phyloP scores from a whole-genome alignment of 257 asterid genomes.

The Pogostemon cablin region DNA sequence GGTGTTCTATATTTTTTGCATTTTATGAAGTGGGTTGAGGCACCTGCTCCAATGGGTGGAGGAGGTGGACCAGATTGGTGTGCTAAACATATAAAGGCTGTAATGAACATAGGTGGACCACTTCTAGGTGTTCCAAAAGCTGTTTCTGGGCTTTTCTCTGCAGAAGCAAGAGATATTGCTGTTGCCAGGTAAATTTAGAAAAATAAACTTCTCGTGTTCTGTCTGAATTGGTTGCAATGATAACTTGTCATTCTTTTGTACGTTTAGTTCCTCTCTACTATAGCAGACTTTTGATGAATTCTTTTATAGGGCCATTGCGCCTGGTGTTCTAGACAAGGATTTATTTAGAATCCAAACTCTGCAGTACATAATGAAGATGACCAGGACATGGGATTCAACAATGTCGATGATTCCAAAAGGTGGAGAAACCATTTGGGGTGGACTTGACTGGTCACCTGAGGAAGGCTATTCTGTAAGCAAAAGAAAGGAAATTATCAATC shows the following conservation, averaged over 20 bases:
- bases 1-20: constrained; percentile 85
- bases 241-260: constrained; percentile 20
- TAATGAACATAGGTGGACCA: constrained; percentile 92
- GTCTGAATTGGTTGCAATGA: background rate
- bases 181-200: constrained; percentile 57
- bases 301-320: constrained; percentile 66
- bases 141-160: constrained; percentile 76
- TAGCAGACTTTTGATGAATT: constrained; percentile 29
- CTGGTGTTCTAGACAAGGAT: constrained; percentile 74
- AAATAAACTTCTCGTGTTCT: constrained; percentile 17
- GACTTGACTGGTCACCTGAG: constrained; percentile 92
- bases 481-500: constrained; percentile 43
- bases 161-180: constrained; percentile 82
- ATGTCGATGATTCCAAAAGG: constrained; percentile 96
- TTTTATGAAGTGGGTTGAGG: constrained; percentile 97
- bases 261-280: constrained; percentile 39
- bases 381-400: constrained; percentile 95
- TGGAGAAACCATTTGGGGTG: constrained; percentile 94
- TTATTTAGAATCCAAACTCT: constrained; percentile 75
- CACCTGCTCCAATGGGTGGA: constrained; percentile 92
- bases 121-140: constrained; percentile 83
- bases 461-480: constrained; percentile 57
- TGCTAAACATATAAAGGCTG: constrained; percentile 81
- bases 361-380: constrained; percentile 89
- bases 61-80: constrained; percentile 96